phyloP scores from a whole-genome alignment of 2,329 filamentous ascomycete genomes.

The Trichoderma pleuroti region DNA sequence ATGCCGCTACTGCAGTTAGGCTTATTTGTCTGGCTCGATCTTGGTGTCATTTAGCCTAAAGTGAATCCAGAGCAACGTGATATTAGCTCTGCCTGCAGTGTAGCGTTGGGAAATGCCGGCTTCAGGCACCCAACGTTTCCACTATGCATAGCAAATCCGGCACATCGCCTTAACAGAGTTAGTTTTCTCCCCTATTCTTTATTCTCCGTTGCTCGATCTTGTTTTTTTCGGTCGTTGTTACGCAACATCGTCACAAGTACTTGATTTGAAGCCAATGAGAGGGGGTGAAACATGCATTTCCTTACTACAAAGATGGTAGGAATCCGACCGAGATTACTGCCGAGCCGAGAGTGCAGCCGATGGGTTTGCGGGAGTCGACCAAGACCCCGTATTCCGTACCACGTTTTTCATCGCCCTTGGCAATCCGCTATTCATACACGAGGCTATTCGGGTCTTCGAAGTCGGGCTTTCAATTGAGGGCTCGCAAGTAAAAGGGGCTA shows the following conservation, averaged over 20 bases:
- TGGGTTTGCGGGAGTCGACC: background rate
- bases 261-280: background rate
- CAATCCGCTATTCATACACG: background rate
- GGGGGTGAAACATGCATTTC: background rate
- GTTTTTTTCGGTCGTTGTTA: background rate
- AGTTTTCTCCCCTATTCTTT: background rate
- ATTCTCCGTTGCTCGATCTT: background rate
- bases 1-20: background rate
- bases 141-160: constrained; percentile 3
- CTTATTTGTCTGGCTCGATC: constrained; percentile 3
- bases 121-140: background rate
- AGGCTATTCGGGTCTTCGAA: background rate
- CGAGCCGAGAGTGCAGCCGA: background rate
- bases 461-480: background rate
- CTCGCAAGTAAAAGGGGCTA: background rate
- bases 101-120: background rate
- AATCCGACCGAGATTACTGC: constrained; percentile 12
- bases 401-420: background rate
- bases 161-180: background rate
- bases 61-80: background rate
- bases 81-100: background rate
- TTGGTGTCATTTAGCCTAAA: constrained; percentile 11
- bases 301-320: background rate
- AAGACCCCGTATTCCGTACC: background rate
- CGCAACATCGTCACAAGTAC: background rate